Conservation (phyloP, 257 asterid species). For the Coffea eugenioides region DNA sequence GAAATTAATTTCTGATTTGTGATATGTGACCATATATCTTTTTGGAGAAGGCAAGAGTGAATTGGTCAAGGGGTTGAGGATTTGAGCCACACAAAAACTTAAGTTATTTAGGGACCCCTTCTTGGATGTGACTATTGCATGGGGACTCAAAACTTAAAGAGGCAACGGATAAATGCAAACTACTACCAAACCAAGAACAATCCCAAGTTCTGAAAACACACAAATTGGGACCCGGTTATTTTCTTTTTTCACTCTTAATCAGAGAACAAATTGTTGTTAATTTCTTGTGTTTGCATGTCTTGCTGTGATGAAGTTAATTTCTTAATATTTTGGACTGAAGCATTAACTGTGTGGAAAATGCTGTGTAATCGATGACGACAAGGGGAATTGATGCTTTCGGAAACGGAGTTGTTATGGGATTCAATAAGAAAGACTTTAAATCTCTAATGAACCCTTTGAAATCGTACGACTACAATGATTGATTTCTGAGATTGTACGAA, state of each 20-base stretch:
- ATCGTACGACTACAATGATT: background rate
- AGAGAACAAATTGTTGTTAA: background rate
- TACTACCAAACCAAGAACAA: conserved; percentile 17
- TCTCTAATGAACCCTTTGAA: background rate
- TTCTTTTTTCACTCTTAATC: background rate
- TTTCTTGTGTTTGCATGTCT: background rate
- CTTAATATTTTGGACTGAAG: background rate
- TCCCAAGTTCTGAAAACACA: conserved; percentile 6
- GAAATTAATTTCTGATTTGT: background rate
- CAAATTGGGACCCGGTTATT: background rate
- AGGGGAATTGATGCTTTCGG: conserved; percentile 2
- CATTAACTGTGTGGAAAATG: background rate
- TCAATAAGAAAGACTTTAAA: background rate
- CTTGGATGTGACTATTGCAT: conserved; percentile 32
- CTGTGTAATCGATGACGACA: background rate
- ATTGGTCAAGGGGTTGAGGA: background rate
- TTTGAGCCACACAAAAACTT: conserved; percentile 15
- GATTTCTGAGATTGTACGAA: background rate
- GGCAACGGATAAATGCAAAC: conserved; percentile 32
- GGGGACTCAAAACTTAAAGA: conserved; percentile 7
- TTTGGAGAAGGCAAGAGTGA: background rate
- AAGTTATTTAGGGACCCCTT: conserved; percentile 25
- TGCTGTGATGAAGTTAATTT: background rate
- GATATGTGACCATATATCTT: background rate
- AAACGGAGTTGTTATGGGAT: background rate